Percentiles rank a stretch among this genome's conserved stretches.
Conservation (phyloP, 148 eudicot genomes). For the Bassia scoparia region DNA sequence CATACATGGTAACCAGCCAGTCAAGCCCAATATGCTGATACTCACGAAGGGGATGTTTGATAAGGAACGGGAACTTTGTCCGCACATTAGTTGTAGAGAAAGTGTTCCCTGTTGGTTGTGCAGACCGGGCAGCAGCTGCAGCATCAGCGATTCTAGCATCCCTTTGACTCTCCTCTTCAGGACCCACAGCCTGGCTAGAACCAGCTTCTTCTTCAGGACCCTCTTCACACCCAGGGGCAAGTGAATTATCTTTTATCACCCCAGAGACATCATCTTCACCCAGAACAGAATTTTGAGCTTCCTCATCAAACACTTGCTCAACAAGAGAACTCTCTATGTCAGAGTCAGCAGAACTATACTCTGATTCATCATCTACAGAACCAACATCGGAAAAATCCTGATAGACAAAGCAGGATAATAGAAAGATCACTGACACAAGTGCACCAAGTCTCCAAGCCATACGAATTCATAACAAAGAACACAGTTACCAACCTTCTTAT, state of each 20-base stretch:
- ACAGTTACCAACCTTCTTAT: slow-evolving; percentile 55
- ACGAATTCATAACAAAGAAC: neutral
- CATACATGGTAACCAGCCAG: slow-evolving; percentile 99
- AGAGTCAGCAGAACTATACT: slow-evolving; percentile 50
- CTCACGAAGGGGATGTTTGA: slow-evolving; percentile 90
- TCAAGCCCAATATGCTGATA: slow-evolving; percentile 99
- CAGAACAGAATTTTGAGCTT: slow-evolving; percentile 25
- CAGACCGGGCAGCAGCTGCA: slow-evolving; percentile 97
- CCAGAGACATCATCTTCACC: slow-evolving; percentile 35
- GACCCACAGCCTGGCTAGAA: slow-evolving; percentile 24
- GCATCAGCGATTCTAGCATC: slow-evolving; percentile 89
- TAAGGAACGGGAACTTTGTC: slow-evolving; percentile 92
- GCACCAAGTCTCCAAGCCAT: neutral
- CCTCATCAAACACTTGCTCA: slow-evolving; percentile 32
- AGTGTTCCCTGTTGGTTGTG: slow-evolving; percentile 98
- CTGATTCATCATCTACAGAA: slow-evolving; percentile 44
- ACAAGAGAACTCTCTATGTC: slow-evolving; percentile 38
- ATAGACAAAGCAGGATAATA: slow-evolving; percentile 6
- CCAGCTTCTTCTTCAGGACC: slow-evolving; percentile 43
- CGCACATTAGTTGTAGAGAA: slow-evolving; percentile 90
- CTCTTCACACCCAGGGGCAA: slow-evolving; percentile 24
- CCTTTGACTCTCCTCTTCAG: slow-evolving; percentile 57
- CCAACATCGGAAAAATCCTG: slow-evolving; percentile 43
- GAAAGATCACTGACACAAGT: neutral
- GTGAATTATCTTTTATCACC: slow-evolving; percentile 27